Evolutionary conservation across 2,329 filamentous ascomycete species (phyloP).

Genomic region (Penicillium sp.): DNA sequence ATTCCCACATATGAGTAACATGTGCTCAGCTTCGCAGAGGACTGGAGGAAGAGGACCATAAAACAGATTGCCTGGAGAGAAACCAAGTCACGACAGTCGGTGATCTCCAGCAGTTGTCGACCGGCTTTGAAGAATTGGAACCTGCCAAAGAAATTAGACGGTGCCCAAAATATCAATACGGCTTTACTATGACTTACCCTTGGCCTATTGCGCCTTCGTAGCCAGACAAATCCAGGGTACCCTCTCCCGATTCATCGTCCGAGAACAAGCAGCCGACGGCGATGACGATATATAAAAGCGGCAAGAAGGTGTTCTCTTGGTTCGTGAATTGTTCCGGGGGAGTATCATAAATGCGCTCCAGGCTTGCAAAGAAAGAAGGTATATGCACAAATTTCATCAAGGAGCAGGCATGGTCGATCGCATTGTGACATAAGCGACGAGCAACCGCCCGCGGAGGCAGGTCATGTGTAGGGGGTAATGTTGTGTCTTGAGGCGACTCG

Average conservation of each 20-base stretch:
- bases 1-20: conserved; percentile 81
- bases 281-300: conserved; percentile 67
- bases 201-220: conserved; percentile 53
- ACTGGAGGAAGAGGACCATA: conserved; percentile 77
- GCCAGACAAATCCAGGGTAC: conserved; percentile 46
- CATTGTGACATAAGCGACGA: conserved; percentile 55
- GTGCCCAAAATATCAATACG: not conserved
- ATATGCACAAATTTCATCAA: conserved; percentile 73
- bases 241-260: conserved; percentile 47
- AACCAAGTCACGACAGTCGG: conserved; percentile 66
- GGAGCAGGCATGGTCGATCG: conserved; percentile 60
- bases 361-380: conserved; percentile 72
- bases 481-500: conserved; percentile 61
- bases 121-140: conserved; percentile 72
- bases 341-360: conserved; percentile 74
- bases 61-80: conserved; percentile 74
- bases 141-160: conserved; percentile 40
- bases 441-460: conserved; percentile 64
- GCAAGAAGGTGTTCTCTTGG: conserved; percentile 67
- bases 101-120: conserved; percentile 60
- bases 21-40: conserved; percentile 72
- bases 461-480: conserved; percentile 57
- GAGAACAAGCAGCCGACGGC: conserved; percentile 72
- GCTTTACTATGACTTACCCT: conserved; percentile 44
- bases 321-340: conserved; percentile 60